phyloP scores from a whole-genome alignment of 768 basidiomycete species.

The Termitomyces sp. region DNA sequence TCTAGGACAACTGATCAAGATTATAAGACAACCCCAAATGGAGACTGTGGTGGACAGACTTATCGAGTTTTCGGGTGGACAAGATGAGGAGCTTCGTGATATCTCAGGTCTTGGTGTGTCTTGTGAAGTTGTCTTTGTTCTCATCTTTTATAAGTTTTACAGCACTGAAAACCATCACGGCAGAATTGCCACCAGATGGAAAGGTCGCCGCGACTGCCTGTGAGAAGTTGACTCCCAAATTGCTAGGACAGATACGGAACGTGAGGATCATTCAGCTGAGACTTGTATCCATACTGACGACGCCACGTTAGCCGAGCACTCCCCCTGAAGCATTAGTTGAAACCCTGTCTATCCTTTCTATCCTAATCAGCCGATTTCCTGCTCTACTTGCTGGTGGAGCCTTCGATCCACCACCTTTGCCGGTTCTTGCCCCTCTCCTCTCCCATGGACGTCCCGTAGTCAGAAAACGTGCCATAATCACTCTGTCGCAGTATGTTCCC shows the following conservation, averaged over 20 bases:
- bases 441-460: constrained; percentile 79
- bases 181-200: constrained; percentile 80
- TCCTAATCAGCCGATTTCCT: constrained; percentile 83
- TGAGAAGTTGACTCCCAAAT: constrained; percentile 77
- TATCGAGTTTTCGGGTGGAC: constrained; percentile 76
- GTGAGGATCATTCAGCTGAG: constrained; percentile 34
- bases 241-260: constrained; percentile 72
- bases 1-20: constrained; percentile 86
- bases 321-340: constrained; percentile 82
- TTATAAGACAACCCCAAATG: constrained; percentile 78
- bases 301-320: constrained; percentile 43
- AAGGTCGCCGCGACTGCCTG: constrained; percentile 76
- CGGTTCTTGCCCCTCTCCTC: constrained; percentile 65
- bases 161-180: constrained; percentile 95
- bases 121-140: neutral
- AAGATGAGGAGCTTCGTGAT: constrained; percentile 91
- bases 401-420: constrained; percentile 53
- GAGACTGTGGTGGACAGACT: constrained; percentile 85
- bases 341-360: constrained; percentile 79
- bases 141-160: neutral
- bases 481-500: constrained; percentile 79
- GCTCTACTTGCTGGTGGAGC: constrained; percentile 50
- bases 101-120: constrained; percentile 84
- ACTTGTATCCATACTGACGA: neutral
- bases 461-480: constrained; percentile 87